phyloP scores from a whole-genome alignment of 768 basidiomycete genomes.

The Leccinum fibrillosum region DNA sequence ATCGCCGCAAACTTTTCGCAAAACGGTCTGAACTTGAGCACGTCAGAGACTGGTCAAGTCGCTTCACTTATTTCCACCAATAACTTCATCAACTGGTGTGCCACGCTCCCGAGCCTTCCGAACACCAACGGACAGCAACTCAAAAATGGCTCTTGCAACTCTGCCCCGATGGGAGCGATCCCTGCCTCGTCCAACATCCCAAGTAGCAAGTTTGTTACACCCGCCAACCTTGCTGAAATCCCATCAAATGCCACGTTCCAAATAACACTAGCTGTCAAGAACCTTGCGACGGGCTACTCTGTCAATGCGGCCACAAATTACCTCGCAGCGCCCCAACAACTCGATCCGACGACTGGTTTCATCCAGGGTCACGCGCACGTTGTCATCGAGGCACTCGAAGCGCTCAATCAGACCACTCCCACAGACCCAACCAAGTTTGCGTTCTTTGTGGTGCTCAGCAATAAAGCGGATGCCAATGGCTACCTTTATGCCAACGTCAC shows the following conservation, averaged over 20 bases:
- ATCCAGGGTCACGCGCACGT: slow-evolving; percentile 64
- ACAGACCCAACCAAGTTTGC: slow-evolving; percentile 50
- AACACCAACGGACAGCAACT: slow-evolving; percentile 62
- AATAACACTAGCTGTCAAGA: slow-evolving; percentile 45
- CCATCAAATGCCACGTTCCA: slow-evolving; percentile 49
- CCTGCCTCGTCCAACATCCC: slow-evolving; percentile 50
- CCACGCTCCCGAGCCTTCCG: slow-evolving; percentile 42
- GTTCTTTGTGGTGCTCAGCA: slow-evolving; percentile 58
- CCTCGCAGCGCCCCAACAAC: slow-evolving; percentile 53
- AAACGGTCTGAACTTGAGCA: slow-evolving; percentile 39
- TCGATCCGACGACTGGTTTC: slow-evolving; percentile 41
- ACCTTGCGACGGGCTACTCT: slow-evolving; percentile 54
- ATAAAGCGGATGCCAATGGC: slow-evolving; percentile 40
- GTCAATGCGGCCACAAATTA: slow-evolving; percentile 53
- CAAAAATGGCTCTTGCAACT: slow-evolving; percentile 54
- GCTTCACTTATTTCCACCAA: slow-evolving; percentile 61
- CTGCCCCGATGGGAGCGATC: slow-evolving; percentile 59
- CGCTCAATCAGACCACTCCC: slow-evolving; percentile 46
- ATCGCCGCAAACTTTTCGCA: slow-evolving; percentile 55
- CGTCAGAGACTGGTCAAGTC: slow-evolving; percentile 42
- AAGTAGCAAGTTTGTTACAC: slow-evolving; percentile 48
- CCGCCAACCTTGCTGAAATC: slow-evolving; percentile 42
- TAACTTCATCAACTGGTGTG: slow-evolving; percentile 74
- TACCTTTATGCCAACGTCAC: slow-evolving; percentile 45
- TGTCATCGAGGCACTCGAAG: slow-evolving; percentile 51